Evolutionary conservation across 192 early-diverging fungal species (phyloP).

Genomic region (Jimgerdemannia lactiflua): DNA sequence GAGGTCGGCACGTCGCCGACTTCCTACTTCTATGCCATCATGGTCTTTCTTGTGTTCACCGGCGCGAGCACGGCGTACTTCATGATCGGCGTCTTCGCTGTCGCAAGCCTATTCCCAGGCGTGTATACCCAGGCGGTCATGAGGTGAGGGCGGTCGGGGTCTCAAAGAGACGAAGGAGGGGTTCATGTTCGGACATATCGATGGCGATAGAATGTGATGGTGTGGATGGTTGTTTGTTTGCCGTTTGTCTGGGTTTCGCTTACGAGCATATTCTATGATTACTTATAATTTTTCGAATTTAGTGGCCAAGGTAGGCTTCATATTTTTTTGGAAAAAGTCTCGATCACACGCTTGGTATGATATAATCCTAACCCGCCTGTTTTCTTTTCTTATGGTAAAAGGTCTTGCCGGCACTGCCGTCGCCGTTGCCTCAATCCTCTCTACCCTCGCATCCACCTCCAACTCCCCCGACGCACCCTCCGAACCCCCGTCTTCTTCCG

Average conservation of each 20-base stretch:
- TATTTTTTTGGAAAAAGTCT: too few relatives aligned
- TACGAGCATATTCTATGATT: conserved; percentile 2
- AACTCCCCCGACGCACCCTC: conserved; percentile 16
- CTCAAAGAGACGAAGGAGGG: too few relatives aligned
- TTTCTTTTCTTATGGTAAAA: conserved; percentile 5
- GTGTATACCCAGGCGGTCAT: conserved; percentile 70
- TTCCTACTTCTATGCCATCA: conserved; percentile 59
- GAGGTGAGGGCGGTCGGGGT: conserved; percentile 38
- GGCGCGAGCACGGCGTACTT: conserved; percentile 61
- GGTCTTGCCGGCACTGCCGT: conserved; percentile 66
- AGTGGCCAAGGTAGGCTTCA: conserved; percentile 60
- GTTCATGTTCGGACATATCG: too few relatives aligned
- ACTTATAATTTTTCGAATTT: too few relatives aligned
- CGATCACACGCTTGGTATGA: too few relatives aligned
- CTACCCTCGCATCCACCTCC: conserved; percentile 37
- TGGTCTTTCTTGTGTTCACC: conserved; percentile 52
- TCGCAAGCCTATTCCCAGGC: conserved; percentile 67
- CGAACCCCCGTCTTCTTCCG: conserved; percentile 9
- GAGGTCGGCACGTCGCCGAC: conserved; percentile 6
- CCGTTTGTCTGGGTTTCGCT: neutral
- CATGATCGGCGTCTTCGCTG: conserved; percentile 67
- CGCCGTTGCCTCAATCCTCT: conserved; percentile 59
- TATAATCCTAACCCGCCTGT: neutral
- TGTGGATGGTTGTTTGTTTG: too few relatives aligned
- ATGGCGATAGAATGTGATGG: too few relatives aligned